Base-by-base conservation (phyloP, 2,329 filamentous ascomycete genomes). In the Mycosphaerella sp. region DNA sequence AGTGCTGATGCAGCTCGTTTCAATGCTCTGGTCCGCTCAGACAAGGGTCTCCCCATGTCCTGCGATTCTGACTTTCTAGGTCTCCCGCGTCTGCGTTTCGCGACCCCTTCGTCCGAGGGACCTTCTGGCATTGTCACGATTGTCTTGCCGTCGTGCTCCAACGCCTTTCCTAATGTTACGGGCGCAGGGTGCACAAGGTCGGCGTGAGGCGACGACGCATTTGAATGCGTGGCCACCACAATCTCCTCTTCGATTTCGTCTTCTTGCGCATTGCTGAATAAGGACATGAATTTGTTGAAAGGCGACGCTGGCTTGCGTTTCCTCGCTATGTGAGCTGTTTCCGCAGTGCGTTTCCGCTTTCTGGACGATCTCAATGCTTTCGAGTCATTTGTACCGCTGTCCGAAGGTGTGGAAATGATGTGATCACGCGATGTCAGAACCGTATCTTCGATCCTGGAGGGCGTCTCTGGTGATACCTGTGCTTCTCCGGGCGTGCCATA, bases 211-310 rank as follows among this genome's bases (percentile, higher is more conserved):
- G 50, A 21, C 21, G 44, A 41, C 8, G 40, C 32, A 8, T 14
- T 35, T 18, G 35, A 32, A 9, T 42, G 30, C 17, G 36, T 35
- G 8, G 65, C 66, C 16, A 73, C 68, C 13, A 71, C 62, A 43
- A 74, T 73, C 49, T 69, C 70, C 37, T 71, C 71, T 17, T 64
- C 63, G 16, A 71, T 64, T 4, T 62, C 64, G 6, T 70, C 67
- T 1, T 67, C 61, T 0, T 66, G 60, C 6, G 64, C 57, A 13
- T 52, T 52, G 13, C 53, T 44, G 54, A 25, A 48, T 55, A 14
- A 57, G 57, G 43, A 32, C 30, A 64, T 50, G 35, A 61, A 61
- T 17, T 54, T 59, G 41, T 63, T 64, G 37, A 64, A 53, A 4
- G 62, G 64, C 8, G 66, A 66, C 16, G 57, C 52, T 6, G 55